A percentile compares a stretch with the other conserved stretches of the same genome.
Conservation (phyloP, 1,139 yeast genomes). For the Geotrichum restrictum region DNA sequence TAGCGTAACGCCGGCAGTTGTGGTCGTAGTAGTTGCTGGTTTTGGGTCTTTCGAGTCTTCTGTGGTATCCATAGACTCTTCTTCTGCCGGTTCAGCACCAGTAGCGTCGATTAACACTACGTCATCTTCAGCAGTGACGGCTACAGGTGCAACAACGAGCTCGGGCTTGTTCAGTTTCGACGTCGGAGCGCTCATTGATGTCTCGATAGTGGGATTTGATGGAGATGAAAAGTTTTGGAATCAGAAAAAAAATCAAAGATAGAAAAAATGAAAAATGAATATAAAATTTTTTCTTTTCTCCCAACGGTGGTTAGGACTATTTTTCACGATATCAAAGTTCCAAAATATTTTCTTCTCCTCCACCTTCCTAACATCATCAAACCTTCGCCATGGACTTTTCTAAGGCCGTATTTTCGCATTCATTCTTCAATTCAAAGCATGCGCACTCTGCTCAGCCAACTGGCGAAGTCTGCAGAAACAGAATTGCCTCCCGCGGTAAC, state of each 20-base stretch:
- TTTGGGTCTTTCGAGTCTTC: slow-evolving; percentile 30
- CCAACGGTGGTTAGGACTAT: neutral
- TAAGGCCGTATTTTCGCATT: neutral
- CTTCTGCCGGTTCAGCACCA: slow-evolving; percentile 38
- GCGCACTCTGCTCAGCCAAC: neutral
- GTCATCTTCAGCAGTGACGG: slow-evolving; percentile 44
- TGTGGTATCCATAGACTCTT: slow-evolving; percentile 34
- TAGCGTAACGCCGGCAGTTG: slow-evolving; percentile 46
- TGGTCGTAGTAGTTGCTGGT: slow-evolving; percentile 25
- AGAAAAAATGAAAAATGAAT: neutral
- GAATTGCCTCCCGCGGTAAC: slow-evolving; percentile 24
- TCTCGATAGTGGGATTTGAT: neutral
- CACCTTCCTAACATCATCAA: neutral
- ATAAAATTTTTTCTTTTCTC: slow-evolving; percentile 4
- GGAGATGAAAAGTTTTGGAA: neutral
- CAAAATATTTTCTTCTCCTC: neutral
- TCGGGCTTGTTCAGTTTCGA: slow-evolving; percentile 38
- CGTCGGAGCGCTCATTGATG: slow-evolving; percentile 70
- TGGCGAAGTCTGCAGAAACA: neutral
- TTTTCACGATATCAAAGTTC: neutral
- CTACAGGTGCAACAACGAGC: slow-evolving; percentile 26
- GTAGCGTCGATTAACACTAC: slow-evolving; percentile 68
- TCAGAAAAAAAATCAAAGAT: neutral
- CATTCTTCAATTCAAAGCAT: neutral
- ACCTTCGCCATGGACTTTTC: neutral